Evolutionary conservation across 1,284 basidiomycete species (phyloP).

Genomic region (Mycena sp.): DNA sequence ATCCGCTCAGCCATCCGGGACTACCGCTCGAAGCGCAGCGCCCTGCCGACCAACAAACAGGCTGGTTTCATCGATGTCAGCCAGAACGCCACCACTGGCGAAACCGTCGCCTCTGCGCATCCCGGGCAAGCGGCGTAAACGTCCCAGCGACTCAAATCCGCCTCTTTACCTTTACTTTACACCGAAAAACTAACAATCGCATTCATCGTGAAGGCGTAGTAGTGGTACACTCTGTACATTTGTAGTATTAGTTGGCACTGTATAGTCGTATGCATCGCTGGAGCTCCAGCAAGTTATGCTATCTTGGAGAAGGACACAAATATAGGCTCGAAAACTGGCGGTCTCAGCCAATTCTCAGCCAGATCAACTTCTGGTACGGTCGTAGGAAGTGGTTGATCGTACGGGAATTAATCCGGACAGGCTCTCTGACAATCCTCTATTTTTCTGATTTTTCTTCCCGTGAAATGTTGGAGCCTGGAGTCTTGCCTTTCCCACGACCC

Average conservation of each 20-base stretch:
- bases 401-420: too few species aligned
- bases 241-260: conserved; percentile 24
- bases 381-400: too few species aligned
- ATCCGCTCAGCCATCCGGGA: conserved; percentile 96
- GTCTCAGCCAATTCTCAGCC: too few species aligned
- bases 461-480: too few species aligned
- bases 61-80: conserved; percentile 81
- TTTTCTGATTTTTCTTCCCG: too few species aligned
- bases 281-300: not conserved
- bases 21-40: conserved; percentile 83
- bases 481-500: too few species aligned
- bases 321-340: too few species aligned
- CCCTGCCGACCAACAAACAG: conserved; percentile 59
- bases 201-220: conserved; percentile 8
- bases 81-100: conserved; percentile 67
- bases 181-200: conserved; percentile 7
- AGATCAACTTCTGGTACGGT: too few species aligned
- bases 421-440: too few species aligned
- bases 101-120: conserved; percentile 68
- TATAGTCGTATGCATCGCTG: conserved; percentile 12
- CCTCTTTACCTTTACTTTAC: conserved; percentile 14
- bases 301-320: not conserved
- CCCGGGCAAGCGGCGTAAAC: conserved; percentile 9
- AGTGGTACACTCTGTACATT: conserved; percentile 32
- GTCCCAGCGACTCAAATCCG: not conserved